Percentiles rank a stretch among this genome's conserved stretches.
Evolutionary conservation across 495 filamentous ascomycete species (phyloP).

Genomic region (Penicillium antarcticum): DNA sequence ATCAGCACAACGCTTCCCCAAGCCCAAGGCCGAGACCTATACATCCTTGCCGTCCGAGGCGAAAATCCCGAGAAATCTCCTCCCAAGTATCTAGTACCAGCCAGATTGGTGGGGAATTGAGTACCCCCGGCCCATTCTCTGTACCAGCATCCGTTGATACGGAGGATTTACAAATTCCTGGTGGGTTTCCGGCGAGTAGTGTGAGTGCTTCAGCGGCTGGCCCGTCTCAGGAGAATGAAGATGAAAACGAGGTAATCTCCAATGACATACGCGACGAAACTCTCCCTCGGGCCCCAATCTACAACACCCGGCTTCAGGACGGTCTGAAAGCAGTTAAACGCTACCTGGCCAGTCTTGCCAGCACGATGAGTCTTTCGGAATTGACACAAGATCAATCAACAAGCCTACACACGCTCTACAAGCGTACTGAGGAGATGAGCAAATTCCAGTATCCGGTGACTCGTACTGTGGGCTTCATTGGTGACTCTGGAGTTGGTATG

Average conservation of each 20-base stretch:
- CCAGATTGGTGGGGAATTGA: neutral
- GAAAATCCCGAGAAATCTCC: neutral
- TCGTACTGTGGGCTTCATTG: constrained; percentile 23
- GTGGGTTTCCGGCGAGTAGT: neutral
- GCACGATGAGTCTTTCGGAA: constrained; percentile 1
- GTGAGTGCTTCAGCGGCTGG: neutral
- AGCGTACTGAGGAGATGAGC: constrained; percentile 4
- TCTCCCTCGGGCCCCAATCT: constrained; percentile 15
- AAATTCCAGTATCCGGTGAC: constrained; percentile 18
- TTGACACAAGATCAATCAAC: constrained; percentile 5
- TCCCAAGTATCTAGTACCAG: neutral
- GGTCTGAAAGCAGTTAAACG: constrained; percentile 13
- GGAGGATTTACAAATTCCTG: neutral
- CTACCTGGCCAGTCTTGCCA: constrained; percentile 8
- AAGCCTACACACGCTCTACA: neutral
- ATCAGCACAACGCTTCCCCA: constrained; percentile 8
- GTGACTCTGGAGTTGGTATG: constrained; percentile 14
- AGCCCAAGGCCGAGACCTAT: neutral
- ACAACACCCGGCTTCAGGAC: constrained; percentile 13
- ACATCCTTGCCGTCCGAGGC: no score
- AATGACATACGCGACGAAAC: constrained; percentile 11
- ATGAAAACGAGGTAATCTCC: neutral
- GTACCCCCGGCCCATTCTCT: neutral
- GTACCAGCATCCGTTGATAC: no score
- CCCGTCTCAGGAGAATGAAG: neutral